Base-by-base conservation (phyloP, 805 yeast species). In the Aciculoconidium aculeatum region DNA sequence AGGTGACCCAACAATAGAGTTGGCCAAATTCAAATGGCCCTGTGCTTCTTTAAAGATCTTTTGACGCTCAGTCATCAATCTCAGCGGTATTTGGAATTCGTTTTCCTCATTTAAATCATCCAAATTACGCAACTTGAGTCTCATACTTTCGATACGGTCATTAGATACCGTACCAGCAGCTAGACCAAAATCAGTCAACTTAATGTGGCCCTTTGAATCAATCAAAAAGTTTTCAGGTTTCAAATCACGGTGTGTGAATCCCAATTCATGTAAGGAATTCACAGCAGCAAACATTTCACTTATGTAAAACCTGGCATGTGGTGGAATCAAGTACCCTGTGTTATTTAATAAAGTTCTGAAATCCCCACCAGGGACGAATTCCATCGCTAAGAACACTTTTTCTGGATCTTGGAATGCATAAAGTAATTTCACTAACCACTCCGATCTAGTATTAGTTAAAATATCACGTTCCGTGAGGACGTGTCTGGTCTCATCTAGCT, bases 291-390 rank as follows among this genome's bases (percentile, higher is more conserved):
- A 90, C 99, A 92, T 92, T 58, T 92, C 97, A 39, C 90, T 77
- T 41, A 92, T 74, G 54, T 92, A 92, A 61, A 92, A 92, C 35
- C 97, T 73, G 1, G 97, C 94, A 51, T 92, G 98, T 3, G 94
- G 87, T 2, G 97, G 95, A 37, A 85, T 83, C 43, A 92, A 65
- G 34, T 82, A 83, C 19, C 95, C 95, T 5, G 97, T 90, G 53
- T 88, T 90, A 55, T 87, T 88, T 41, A 92, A 72, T 36, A 92
- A 62, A 0, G 98, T 92, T 51, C 99, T 78, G 65, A 85, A 92
- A 53, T 92, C 99, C 31, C 99, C 99, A 35, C 99, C 99, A 6
- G 99, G 96, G n/a, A 92, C 98, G 56, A 84, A 92, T 55, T 92
- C 98, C 99, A 92, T 92, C 2, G 98, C 98, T 49, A 92, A 67